Conservation (phyloP, 2,329 filamentous ascomycete species). For the Zymoseptoria brevis region DNA sequence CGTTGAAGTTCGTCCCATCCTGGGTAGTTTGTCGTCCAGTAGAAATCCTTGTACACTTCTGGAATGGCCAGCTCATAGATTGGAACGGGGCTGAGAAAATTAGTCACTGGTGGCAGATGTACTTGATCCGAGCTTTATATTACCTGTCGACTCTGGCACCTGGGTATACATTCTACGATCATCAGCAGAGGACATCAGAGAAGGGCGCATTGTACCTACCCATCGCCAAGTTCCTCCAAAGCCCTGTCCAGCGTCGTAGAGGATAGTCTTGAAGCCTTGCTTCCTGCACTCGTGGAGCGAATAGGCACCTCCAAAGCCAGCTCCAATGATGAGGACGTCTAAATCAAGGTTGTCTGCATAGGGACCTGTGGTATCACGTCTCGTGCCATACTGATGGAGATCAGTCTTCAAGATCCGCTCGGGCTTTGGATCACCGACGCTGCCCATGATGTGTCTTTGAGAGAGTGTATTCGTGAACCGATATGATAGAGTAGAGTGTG, state of each 20-base stretch:
- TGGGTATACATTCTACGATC: constrained; percentile 24
- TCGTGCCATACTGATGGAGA: constrained; percentile 18
- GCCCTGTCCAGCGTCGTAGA: constrained; percentile 28
- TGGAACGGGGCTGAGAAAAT: constrained; percentile 19
- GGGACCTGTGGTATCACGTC: constrained; percentile 14
- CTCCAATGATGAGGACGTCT: constrained; percentile 32
- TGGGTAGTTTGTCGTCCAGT: constrained; percentile 37
- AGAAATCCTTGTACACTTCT: constrained; percentile 48
- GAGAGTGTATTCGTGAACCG: background rate
- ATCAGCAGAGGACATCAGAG: background rate
- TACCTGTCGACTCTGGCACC: constrained; percentile 37
- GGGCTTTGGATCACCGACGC: constrained; percentile 14
- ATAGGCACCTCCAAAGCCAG: constrained; percentile 38
- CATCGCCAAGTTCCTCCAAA: constrained; percentile 31
- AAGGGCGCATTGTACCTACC: constrained; percentile 3
- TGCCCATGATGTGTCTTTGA: constrained; percentile 10
- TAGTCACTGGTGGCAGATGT: too few species aligned
- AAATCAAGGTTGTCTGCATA: constrained; percentile 26
- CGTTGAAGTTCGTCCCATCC: constrained; percentile 40
- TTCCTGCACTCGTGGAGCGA: constrained; percentile 36
- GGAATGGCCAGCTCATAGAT: constrained; percentile 31
- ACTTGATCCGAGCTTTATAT: background rate
- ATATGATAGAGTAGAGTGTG: background rate
- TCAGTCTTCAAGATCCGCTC: constrained; percentile 23
- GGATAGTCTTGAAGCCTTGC: constrained; percentile 19